Conservation (phyloP, 2,329 filamentous ascomycete species). For the Torrubiella hemipterigena region DNA sequence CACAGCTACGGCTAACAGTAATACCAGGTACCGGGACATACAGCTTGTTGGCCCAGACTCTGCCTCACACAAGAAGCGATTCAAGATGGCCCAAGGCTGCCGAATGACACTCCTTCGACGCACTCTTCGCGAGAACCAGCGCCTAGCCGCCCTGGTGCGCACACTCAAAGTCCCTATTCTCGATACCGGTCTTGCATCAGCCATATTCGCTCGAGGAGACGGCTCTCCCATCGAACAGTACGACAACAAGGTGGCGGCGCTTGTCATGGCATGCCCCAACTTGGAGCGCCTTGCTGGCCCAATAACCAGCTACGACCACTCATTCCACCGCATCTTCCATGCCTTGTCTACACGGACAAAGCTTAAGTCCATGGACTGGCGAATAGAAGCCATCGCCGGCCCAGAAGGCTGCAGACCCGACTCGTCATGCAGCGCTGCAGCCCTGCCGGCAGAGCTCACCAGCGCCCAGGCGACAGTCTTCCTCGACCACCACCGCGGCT, state of each 20-base stretch:
- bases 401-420: conserved; percentile 13
- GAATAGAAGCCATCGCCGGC: conserved; percentile 28
- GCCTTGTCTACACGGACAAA: conserved; percentile 44
- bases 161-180: conserved; percentile 41
- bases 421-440: conserved; percentile 14
- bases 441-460: conserved; percentile 18
- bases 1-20: no score
- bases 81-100: conserved; percentile 38
- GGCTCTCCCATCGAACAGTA: conserved; percentile 35
- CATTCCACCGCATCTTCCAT: conserved; percentile 44
- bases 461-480: conserved; percentile 29
- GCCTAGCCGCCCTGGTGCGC: conserved; percentile 40
- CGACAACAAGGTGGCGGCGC: conserved; percentile 43
- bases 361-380: conserved; percentile 48
- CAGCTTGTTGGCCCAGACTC: conserved; percentile 47
- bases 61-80: conserved; percentile 41
- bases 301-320: conserved; percentile 40
- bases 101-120: conserved; percentile 45
- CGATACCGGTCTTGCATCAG: conserved; percentile 18
- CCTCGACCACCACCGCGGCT: conserved; percentile 38
- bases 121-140: conserved; percentile 40
- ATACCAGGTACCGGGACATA: conserved; percentile 44
- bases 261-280: conserved; percentile 55
- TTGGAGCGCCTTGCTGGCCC: conserved; percentile 46
- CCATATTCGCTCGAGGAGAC: conserved; percentile 8